A percentile compares a stretch with the other conserved stretches of the same genome.
phyloP scores from a whole-genome alignment of 148 eudicot genomes.

The Amaranthus palmeri region DNA sequence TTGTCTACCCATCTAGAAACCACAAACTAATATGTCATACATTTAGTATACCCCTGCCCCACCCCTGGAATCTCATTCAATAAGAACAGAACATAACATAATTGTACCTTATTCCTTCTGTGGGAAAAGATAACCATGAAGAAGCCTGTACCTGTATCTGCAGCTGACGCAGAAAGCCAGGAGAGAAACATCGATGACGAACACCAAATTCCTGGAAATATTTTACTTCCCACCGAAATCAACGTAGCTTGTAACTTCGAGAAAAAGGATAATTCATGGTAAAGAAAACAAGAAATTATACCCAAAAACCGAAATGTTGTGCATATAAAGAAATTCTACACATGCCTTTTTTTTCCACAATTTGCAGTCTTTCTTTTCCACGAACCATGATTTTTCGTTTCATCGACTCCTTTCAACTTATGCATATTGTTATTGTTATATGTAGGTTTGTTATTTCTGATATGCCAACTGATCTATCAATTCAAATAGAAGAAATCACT shows the following conservation, averaged over 20 bases:
- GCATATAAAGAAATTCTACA: not conserved
- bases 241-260: constrained; percentile 32
- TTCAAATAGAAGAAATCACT: constrained; percentile 53
- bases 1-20: constrained; percentile 16
- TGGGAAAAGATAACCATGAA: constrained; percentile 6
- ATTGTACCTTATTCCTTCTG: not conserved
- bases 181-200: constrained; percentile 23
- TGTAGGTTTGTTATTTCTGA: constrained; percentile 60
- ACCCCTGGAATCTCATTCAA: constrained; percentile 15
- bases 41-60: constrained; percentile 19
- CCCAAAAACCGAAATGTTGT: not conserved
- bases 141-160: constrained; percentile 15
- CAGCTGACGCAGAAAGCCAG: constrained; percentile 20
- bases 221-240: constrained; percentile 28
- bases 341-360: not conserved
- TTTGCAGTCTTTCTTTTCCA: not conserved
- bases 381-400: not conserved
- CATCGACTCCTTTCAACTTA: not conserved
- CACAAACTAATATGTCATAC: constrained; percentile 21
- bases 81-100: constrained; percentile 2
- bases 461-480: constrained; percentile 50
- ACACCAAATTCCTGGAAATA: constrained; percentile 17
- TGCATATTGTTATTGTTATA: not conserved
- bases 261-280: constrained; percentile 56
- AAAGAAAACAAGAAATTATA: not conserved